These are phyloP conservation scores for Drosera capensis DNA, from an alignment of 148 eudicot species.

Conservation along the genomic window DNA sequence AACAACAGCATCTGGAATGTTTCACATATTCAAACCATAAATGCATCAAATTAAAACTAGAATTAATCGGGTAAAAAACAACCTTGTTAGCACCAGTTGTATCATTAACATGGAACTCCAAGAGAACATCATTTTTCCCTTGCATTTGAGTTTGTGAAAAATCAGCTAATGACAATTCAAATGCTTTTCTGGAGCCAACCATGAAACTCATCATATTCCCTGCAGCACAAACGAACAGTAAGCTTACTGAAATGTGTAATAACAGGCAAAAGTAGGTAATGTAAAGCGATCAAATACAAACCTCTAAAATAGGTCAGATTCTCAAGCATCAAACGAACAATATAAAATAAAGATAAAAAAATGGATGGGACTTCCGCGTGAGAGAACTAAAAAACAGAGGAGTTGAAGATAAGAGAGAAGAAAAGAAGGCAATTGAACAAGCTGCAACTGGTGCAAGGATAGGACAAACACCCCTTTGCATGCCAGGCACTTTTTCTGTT, in stretches of 20 bases:
- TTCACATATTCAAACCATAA: not conserved
- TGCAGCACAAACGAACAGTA: constrained; percentile 8
- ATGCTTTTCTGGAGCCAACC: constrained; percentile 82
- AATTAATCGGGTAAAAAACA: constrained; percentile 3
- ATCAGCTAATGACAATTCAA: constrained; percentile 90
- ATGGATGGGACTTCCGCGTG: too few species aligned
- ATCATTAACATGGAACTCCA: constrained; percentile 97
- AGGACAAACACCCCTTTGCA: too few species aligned
- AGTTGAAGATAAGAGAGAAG: too few species aligned
- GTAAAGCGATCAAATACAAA: too few species aligned
- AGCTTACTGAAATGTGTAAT: not conserved
- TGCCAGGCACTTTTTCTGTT: too few species aligned
- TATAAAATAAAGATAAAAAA: too few species aligned
- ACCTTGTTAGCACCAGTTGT: constrained; percentile 98
- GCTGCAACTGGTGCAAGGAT: too few species aligned
- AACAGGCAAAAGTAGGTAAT: not conserved
- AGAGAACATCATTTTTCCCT: constrained; percentile 82
- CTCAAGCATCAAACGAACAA: not conserved
- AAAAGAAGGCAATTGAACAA: too few species aligned
- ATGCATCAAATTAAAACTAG: not conserved
- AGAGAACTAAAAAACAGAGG: too few species aligned
- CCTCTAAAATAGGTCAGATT: too few species aligned
- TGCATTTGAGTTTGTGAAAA: constrained; percentile 90
- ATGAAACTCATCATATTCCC: constrained; percentile 72
- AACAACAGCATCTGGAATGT: too few species aligned